Evolutionary conservation across 257 asterid species (phyloP).

Genomic region (Nicotiana sylvestris): DNA sequence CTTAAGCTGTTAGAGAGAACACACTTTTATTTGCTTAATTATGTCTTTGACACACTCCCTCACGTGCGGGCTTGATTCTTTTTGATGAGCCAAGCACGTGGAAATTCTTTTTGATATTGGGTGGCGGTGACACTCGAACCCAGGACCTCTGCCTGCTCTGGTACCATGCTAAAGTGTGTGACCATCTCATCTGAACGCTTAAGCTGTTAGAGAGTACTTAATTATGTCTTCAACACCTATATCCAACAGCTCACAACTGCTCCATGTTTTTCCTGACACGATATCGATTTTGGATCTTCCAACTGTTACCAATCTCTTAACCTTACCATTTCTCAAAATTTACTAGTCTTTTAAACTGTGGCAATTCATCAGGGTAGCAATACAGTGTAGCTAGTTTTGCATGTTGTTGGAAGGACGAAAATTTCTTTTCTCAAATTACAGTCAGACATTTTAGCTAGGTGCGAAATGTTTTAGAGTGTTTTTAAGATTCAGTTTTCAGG

Average conservation of each 20-base stretch:
- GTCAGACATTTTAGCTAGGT: neutral
- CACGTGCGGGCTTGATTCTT: too few species aligned
- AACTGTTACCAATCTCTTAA: neutral
- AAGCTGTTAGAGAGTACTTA: too few species aligned
- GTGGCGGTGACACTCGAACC: too few species aligned
- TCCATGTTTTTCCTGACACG: neutral
- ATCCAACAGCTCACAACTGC: neutral
- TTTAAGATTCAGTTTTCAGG: neutral
- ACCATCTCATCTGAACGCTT: too few species aligned
- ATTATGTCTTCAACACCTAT: too few species aligned
- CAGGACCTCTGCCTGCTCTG: too few species aligned
- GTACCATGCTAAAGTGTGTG: too few species aligned
- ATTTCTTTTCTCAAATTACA: constrained; percentile 4
- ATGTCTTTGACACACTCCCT: too few species aligned
- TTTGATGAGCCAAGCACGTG: too few species aligned
- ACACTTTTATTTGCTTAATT: too few species aligned
- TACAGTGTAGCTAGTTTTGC: neutral
- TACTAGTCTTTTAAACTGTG: neutral
- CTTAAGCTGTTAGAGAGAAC: too few species aligned
- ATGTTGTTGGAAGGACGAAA: neutral
- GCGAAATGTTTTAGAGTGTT: neutral
- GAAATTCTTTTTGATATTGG: too few species aligned
- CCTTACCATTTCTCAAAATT: neutral
- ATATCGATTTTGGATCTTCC: neutral
- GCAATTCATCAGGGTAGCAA: neutral